These are phyloP conservation scores for Phytophthora constricta DNA, from an alignment of 352 stramenopile genomes.

Conservation along the genomic window DNA sequence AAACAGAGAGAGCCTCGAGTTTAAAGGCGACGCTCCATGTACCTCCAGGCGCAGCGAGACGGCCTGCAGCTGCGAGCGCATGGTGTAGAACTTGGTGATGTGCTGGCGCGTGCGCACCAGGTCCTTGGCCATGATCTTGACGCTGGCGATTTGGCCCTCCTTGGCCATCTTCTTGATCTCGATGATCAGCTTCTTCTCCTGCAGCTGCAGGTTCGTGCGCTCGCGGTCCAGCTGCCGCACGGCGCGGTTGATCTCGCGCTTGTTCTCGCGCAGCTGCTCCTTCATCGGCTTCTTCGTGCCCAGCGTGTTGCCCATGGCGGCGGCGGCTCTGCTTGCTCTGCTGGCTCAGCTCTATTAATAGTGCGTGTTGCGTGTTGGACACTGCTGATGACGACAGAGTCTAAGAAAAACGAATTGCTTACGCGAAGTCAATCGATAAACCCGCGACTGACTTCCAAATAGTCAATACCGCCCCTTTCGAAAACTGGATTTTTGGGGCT, in stretches of 20 bases:
- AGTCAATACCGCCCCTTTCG: no score
- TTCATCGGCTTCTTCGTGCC: conserved; percentile 87
- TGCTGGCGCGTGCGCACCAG: conserved; percentile 95
- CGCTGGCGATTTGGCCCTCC: conserved; percentile 94
- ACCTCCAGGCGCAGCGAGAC: conserved; percentile 92
- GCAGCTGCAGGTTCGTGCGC: conserved; percentile 89
- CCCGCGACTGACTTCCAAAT: no score
- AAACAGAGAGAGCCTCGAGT: no score
- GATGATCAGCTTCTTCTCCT: conserved; percentile 95
- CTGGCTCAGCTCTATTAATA: background rate
- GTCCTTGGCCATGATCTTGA: conserved; percentile 98
- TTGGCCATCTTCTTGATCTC: conserved; percentile 99
- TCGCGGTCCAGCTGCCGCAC: conserved; percentile 97
- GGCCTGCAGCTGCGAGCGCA: conserved; percentile 96
- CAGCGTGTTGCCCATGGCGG: conserved; percentile 74
- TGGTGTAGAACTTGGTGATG: conserved; percentile 98
- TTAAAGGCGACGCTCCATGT: no score
- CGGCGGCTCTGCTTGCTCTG: background rate
- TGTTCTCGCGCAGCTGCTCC: conserved; percentile 97
- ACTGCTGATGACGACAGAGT: background rate
- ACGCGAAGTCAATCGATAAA: no score
- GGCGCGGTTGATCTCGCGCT: conserved; percentile 97
- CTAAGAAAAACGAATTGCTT: no score
- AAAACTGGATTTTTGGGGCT: no score
- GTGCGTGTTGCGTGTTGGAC: background rate